Percentiles rank a stretch among this genome's conserved stretches.
phyloP scores from a whole-genome alignment of 208 protist genomes.

The Strigomonas culicis region DNA sequence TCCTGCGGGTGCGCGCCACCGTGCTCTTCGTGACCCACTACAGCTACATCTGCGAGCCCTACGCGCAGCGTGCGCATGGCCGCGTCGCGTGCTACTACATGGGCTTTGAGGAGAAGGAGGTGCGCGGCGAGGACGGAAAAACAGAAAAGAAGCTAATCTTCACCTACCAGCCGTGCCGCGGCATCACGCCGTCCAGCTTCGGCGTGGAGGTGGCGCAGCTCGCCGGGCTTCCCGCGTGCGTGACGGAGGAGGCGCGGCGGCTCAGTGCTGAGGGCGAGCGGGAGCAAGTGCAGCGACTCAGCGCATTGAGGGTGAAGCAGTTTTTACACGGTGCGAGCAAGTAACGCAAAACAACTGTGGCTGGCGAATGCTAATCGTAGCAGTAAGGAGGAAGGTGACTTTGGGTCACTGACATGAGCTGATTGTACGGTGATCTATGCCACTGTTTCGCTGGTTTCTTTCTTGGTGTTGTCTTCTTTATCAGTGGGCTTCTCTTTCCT shows the following conservation, averaged over 20 bases:
- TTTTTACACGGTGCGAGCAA: slow-evolving; percentile 10
- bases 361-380: too few relatives aligned
- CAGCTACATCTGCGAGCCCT: slow-evolving; percentile 79
- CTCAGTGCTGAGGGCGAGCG: slow-evolving; percentile 49
- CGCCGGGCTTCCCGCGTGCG: slow-evolving; percentile 65
- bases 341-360: background rate
- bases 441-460: background rate
- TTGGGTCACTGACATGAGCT: too few relatives aligned
- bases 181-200: slow-evolving; percentile 88
- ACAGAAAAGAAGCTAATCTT: slow-evolving; percentile 48
- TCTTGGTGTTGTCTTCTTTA: background rate
- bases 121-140: background rate
- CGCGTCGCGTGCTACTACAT: slow-evolving; percentile 81
- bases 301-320: slow-evolving; percentile 20
- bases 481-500: slow-evolving; percentile 2
- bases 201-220: slow-evolving; percentile 87
- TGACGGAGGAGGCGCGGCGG: slow-evolving; percentile 55
- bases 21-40: slow-evolving; percentile 97
- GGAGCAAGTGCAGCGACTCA: slow-evolving; percentile 26
- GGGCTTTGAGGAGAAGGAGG: slow-evolving; percentile 77
- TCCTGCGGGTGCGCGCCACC: slow-evolving; percentile 57
- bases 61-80: slow-evolving; percentile 10
- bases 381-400: too few relatives aligned
- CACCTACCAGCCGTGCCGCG: slow-evolving; percentile 76
- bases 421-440: too few relatives aligned